These are phyloP conservation scores for Colletotrichum tropicicola DNA, from an alignment of 2,329 filamentous ascomycete species.

Conservation along the genomic window DNA sequence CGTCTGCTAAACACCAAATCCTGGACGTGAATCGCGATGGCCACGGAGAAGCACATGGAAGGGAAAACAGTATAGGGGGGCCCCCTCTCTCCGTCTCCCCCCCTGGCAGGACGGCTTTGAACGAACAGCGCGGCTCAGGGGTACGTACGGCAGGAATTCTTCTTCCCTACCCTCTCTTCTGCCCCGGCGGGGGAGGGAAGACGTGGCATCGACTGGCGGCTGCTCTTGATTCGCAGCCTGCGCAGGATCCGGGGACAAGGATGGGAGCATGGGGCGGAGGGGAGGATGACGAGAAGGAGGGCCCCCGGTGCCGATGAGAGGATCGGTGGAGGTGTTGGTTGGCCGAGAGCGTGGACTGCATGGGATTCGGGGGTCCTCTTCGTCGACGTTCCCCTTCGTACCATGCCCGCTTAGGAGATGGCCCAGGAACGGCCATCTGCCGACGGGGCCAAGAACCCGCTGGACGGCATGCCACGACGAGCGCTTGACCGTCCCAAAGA, in stretches of 20 bases:
- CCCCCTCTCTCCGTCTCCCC: not conserved
- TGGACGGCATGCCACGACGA: not conserved
- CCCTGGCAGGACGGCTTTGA: not conserved
- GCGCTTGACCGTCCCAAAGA: not conserved
- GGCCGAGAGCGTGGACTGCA: slow-evolving; percentile 4
- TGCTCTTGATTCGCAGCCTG: not conserved
- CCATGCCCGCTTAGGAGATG: not conserved
- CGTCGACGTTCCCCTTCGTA: not conserved
- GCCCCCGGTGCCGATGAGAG: slow-evolving; percentile 10
- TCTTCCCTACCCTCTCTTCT: not conserved
- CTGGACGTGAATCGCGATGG: slow-evolving; percentile 12
- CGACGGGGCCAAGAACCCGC: slow-evolving; percentile 2
- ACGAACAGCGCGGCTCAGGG: slow-evolving; percentile 1
- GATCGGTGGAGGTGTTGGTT: slow-evolving; percentile 20
- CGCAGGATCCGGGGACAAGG: slow-evolving; percentile 9
- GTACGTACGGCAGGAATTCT: not conserved
- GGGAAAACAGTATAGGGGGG: not conserved
- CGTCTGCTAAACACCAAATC: not conserved
- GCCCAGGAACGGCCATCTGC: slow-evolving; percentile 23
- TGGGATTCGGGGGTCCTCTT: not conserved
- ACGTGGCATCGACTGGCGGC: not conserved
- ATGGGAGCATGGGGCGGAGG: not conserved
- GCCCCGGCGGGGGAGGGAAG: not conserved
- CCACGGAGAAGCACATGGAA: slow-evolving; percentile 5
- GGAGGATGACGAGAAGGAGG: not conserved